Conservation (phyloP, 768 basidiomycete genomes). For the Suillus clintonianus region DNA sequence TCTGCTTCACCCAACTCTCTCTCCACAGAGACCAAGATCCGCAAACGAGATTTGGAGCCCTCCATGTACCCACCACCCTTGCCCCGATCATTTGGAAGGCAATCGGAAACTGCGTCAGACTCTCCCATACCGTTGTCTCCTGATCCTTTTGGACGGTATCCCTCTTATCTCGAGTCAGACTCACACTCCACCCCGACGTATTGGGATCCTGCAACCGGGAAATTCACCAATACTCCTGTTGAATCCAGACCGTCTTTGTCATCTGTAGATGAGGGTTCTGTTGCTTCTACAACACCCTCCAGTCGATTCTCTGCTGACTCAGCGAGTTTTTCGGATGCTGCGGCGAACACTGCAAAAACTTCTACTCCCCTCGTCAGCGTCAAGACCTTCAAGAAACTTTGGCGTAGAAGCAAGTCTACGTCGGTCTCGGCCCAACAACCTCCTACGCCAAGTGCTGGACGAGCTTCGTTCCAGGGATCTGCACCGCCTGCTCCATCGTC, state of each 20-base stretch:
- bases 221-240: conserved; percentile 19
- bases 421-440: conserved; percentile 39
- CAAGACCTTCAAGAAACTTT: conserved; percentile 72
- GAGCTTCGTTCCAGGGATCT: conserved; percentile 34
- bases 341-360: conserved; percentile 30
- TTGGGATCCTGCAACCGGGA: conserved; percentile 42
- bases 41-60: conserved; percentile 55
- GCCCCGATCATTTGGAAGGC: conserved; percentile 27
- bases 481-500: conserved; percentile 34
- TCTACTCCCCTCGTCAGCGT: conserved; percentile 65
- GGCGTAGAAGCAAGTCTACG: conserved; percentile 67
- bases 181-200: conserved; percentile 35
- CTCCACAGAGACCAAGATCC: conserved; percentile 48
- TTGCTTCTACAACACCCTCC: conserved; percentile 33
- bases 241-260: conserved; percentile 27
- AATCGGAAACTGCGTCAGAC: conserved; percentile 29
- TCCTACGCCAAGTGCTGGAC: conserved; percentile 37
- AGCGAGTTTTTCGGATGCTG: conserved; percentile 35
- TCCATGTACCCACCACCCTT: conserved; percentile 45
- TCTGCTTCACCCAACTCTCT: conserved; percentile 19
- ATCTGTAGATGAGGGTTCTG: conserved; percentile 22
- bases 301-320: conserved; percentile 85
- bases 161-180: conserved; percentile 48
- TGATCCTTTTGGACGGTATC: conserved; percentile 77
- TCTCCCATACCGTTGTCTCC: conserved; percentile 82